These are phyloP conservation scores for Cryptosporidium ryanae DNA, from an alignment of 169 alveolate species.

Conservation along the genomic window DNA sequence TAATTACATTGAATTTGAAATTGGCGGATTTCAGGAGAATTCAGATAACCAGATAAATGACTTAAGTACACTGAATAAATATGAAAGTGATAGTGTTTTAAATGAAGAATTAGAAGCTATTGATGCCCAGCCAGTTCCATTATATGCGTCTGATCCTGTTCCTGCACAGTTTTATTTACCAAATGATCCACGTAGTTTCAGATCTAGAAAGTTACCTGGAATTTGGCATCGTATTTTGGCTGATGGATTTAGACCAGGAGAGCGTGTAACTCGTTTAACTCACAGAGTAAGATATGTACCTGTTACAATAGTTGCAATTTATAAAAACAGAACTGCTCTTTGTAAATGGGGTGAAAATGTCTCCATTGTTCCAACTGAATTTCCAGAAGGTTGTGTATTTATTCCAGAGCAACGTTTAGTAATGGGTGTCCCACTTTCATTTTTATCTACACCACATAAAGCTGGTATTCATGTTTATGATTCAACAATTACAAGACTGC, in stretches of 20 bases:
- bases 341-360: conserved; percentile 74
- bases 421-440: conserved; percentile 75
- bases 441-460: conserved; percentile 68
- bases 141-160: conserved; percentile 61
- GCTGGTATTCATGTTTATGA: conserved; percentile 75
- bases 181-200: conserved; percentile 66
- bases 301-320: conserved; percentile 67
- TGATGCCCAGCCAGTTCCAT: conserved; percentile 74
- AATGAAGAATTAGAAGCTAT: conserved; percentile 71
- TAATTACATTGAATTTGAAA: conserved; percentile 67
- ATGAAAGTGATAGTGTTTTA: conserved; percentile 33
- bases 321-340: conserved; percentile 63
- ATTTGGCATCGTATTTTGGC: conserved; percentile 75
- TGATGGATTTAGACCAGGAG: conserved; percentile 75
- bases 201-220: conserved; percentile 66
- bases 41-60: conserved; percentile 68
- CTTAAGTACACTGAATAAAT: conserved; percentile 32
- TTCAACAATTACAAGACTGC: conserved; percentile 47
- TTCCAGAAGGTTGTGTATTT: conserved; percentile 74
- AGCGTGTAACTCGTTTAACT: conserved; percentile 62
- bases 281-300: conserved; percentile 73
- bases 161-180: conserved; percentile 72
- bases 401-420: conserved; percentile 71
- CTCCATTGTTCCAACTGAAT: conserved; percentile 59
- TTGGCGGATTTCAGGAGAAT: conserved; percentile 71